A percentile compares a stretch with the other conserved stretches of the same genome.
These are phyloP conservation scores for Zygosaccharomyces lentus DNA, from an alignment of 805 yeast genomes.

Conservation along the genomic window DNA sequence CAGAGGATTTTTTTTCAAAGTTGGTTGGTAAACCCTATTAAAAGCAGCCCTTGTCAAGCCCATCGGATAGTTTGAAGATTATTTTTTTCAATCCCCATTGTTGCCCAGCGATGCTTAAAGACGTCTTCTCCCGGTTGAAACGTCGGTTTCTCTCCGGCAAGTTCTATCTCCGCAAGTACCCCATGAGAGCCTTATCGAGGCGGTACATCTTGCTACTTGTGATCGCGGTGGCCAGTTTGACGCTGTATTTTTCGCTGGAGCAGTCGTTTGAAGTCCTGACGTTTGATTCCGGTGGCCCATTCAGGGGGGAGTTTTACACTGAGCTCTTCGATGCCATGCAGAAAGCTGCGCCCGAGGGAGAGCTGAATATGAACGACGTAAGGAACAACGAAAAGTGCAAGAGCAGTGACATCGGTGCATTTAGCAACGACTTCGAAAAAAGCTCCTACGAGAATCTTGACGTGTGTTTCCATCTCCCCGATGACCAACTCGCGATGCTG, in stretches of 20 bases:
- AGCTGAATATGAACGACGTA: conserved; percentile 5
- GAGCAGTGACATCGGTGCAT: conserved; percentile 7
- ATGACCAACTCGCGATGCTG: conserved; percentile 13
- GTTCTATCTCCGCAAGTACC: conserved; percentile 2
- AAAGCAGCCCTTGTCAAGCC: background rate
- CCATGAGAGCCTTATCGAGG: background rate
- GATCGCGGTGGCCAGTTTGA: background rate
- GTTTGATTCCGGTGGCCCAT: background rate
- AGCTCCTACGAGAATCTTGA: conserved; percentile 17
- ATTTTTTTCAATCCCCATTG: background rate
- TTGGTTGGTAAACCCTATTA: background rate
- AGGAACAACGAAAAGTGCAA: conserved; percentile 10
- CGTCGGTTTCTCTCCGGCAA: conserved; percentile 1
- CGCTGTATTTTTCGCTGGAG: background rate
- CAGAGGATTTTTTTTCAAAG: no score
- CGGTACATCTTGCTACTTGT: background rate
- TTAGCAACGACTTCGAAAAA: conserved; percentile 4
- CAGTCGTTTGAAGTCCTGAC: background rate
- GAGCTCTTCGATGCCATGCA: conserved; percentile 7
- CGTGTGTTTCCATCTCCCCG: conserved; percentile 16
- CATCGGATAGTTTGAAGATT: background rate
- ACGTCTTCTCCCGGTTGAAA: background rate
- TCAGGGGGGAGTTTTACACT: conserved; percentile 5
- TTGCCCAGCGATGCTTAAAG: background rate
- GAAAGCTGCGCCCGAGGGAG: conserved; percentile 4